Evolutionary conservation across 176 grass and related monocot genomes (phyloP).

Genomic region (Triticum aestivum): DNA sequence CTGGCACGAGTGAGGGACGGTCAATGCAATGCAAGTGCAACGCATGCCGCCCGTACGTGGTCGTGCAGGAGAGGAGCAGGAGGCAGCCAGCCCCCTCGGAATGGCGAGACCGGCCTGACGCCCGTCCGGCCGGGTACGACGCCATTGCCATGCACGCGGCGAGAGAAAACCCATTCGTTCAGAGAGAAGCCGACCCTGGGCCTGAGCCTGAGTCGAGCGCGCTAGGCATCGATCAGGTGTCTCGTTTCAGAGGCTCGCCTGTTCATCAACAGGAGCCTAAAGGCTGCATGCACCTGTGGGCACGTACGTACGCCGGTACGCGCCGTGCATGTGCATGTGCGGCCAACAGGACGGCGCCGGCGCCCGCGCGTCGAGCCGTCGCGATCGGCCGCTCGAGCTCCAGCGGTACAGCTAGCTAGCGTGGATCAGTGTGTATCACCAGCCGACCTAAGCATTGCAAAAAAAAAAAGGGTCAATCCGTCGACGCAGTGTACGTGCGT

Average conservation of each 20-base stretch:
- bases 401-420: neutral
- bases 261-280: neutral
- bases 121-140: neutral
- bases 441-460: neutral
- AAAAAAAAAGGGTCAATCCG: no score
- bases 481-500: no score
- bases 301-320: neutral
- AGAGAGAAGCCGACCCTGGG: no score
- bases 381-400: neutral
- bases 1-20: neutral
- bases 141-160: neutral
- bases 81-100: neutral
- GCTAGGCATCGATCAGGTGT: neutral
- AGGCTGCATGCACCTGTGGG: neutral
- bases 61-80: neutral
- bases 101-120: constrained; percentile 35
- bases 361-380: neutral
- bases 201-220: neutral
- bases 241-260: neutral
- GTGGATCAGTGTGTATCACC: neutral
- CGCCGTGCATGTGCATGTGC: neutral
- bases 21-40: constrained; percentile 11
- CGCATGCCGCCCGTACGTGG: neutral
- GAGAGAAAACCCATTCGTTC: neutral
- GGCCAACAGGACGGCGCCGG: neutral